phyloP scores from a whole-genome alignment of 2,329 filamentous ascomycete species.

The Aspergillus viridinutans region DNA sequence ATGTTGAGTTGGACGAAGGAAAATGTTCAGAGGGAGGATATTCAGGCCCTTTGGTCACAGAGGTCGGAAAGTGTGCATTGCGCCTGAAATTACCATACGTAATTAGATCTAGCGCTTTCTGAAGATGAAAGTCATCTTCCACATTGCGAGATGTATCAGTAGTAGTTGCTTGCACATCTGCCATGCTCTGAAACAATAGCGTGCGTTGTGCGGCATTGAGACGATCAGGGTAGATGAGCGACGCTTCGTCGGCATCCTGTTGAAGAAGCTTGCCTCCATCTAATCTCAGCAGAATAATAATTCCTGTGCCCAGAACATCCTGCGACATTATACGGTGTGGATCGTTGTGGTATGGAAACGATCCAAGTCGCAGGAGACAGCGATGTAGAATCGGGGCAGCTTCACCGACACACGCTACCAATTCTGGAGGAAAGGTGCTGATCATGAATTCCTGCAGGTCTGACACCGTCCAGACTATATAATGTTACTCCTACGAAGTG shows the following conservation, averaged over 20 bases:
- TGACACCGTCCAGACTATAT: neutral
- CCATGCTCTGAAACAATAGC: neutral
- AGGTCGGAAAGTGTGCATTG: neutral
- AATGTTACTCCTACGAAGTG: neutral
- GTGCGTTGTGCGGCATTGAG: neutral
- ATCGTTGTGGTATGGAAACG: constrained; percentile 2
- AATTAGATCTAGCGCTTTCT: neutral
- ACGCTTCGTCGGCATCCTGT: neutral
- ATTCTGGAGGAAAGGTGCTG: neutral
- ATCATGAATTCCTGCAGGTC: neutral
- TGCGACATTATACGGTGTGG: neutral
- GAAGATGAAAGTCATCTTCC: neutral
- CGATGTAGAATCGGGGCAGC: neutral
- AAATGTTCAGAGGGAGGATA: neutral
- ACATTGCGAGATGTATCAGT: neutral
- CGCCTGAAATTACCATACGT: neutral
- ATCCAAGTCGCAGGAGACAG: neutral
- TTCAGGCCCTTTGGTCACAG: neutral
- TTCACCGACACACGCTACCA: neutral
- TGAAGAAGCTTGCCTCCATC: neutral
- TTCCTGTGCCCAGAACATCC: neutral
- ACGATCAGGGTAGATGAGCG: neutral
- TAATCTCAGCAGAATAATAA: neutral
- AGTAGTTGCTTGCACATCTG: neutral
- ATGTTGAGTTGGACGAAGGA: neutral